Percentiles rank a stretch among this genome's conserved stretches.
phyloP scores from a whole-genome alignment of 2,329 filamentous ascomycete species.

The Trichoderma oligosporum region DNA sequence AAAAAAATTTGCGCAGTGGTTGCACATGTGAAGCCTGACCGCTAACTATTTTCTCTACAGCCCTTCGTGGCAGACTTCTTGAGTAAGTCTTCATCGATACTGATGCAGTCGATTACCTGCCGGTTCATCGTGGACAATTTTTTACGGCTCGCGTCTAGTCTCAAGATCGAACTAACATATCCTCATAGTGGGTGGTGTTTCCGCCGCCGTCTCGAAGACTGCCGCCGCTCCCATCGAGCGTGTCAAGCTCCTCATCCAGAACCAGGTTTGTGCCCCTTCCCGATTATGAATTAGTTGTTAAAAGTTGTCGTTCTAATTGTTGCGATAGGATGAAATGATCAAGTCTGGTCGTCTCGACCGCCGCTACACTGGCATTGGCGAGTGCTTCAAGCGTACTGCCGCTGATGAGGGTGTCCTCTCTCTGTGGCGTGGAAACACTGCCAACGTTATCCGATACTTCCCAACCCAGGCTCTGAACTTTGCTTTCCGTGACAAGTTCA shows the following conservation, averaged over 20 bases:
- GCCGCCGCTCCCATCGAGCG: conserved; percentile 99
- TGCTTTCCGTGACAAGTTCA: conserved; percentile 99
- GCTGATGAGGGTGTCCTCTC: conserved; percentile 89
- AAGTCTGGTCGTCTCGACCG: conserved; percentile 97
- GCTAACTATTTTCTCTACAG: conserved; percentile 42
- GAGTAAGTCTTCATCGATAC: conserved; percentile 65
- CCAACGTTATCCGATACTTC: conserved; percentile 99
- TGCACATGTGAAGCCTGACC: conserved; percentile 11
- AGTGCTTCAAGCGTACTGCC: conserved; percentile 93
- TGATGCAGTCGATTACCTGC: neutral
- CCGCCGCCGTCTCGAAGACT: conserved; percentile 99
- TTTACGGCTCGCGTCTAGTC: conserved; percentile 14
- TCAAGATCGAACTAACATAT: conserved; percentile 21
- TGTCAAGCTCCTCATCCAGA: conserved; percentile 99
- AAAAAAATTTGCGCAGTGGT: conserved; percentile 11
- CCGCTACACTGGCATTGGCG: conserved; percentile 88
- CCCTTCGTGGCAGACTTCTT: conserved; percentile 97
- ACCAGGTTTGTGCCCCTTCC: conserved; percentile 71
- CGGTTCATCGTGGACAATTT: neutral
- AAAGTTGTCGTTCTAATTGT: conserved; percentile 30
- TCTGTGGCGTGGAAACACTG: conserved; percentile 99
- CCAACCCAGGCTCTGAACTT: conserved; percentile 99
- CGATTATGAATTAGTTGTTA: neutral
- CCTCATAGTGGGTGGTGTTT: conserved; percentile 92
- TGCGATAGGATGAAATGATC: conserved; percentile 93